Percentiles rank a stretch among this genome's conserved stretches.
Evolutionary conservation across 1,139 yeast species (phyloP).

Genomic region (Torulaspora pretoriensis): DNA sequence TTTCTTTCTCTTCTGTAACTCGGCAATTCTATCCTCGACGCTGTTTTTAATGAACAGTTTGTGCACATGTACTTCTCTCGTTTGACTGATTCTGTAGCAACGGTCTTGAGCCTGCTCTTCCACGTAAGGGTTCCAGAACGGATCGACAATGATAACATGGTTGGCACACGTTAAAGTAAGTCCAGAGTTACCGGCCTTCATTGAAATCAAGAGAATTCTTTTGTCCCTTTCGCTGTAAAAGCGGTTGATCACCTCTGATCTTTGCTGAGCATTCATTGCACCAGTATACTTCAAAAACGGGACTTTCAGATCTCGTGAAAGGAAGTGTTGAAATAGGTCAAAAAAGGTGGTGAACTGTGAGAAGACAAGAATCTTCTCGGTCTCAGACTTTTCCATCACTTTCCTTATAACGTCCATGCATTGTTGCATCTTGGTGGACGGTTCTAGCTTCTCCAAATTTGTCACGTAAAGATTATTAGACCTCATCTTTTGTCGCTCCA

Average conservation of each 20-base stretch:
- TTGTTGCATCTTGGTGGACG: constrained; percentile 54
- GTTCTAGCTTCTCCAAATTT: constrained; percentile 34
- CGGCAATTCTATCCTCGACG: constrained; percentile 82
- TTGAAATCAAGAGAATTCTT: constrained; percentile 62
- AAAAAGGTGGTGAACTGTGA: constrained; percentile 81
- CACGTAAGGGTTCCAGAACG: constrained; percentile 95
- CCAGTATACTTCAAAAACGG: constrained; percentile 73
- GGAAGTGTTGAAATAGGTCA: constrained; percentile 59
- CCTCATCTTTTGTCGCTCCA: constrained; percentile 31
- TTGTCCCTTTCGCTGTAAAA: constrained; percentile 56
- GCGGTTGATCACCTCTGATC: constrained; percentile 56
- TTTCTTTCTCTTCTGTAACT: constrained; percentile 68
- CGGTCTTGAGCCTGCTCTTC: constrained; percentile 97
- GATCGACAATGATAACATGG: constrained; percentile 85
- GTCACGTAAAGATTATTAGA: constrained; percentile 36
- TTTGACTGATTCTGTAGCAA: constrained; percentile 90
- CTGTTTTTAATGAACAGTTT: constrained; percentile 61
- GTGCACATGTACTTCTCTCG: constrained; percentile 67
- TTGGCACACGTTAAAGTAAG: constrained; percentile 89
- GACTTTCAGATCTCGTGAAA: constrained; percentile 45
- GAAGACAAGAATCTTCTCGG: constrained; percentile 70
- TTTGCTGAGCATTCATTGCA: constrained; percentile 61
- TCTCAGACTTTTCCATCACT: constrained; percentile 43
- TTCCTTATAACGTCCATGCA: constrained; percentile 46
- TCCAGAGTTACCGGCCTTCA: constrained; percentile 92